Evolutionary conservation across 441 rosid genomes (phyloP), one percentile per base, ranked within the genome.

Genomic region (Populus trichocarpa): DNA sequence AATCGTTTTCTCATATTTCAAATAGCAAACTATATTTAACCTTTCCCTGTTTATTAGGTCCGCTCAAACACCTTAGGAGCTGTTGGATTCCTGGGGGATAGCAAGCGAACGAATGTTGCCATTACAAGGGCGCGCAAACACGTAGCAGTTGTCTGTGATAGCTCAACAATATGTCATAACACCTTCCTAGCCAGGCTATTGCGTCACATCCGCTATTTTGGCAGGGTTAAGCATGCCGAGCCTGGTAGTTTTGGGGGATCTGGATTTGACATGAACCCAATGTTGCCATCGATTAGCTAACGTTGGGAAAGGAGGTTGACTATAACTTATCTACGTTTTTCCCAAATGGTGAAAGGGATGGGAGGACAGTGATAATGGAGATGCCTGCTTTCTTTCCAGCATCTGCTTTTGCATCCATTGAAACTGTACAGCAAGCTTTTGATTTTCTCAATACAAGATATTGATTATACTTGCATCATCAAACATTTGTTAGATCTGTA

Each of bases 161-260:
- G 98, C 87, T 90, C 98, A 11, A 94, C 98, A 33, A 94, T 96
- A 77, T 96, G 98, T 86, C 99, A 96, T 78, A 96, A 91, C 74
- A 88, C 97, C 30, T 94, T 91, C 87, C 89, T 96, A 50, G 97
- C 99, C 2, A 89, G 98, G 81, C 92, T 96, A 11, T 72, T 92
- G 85, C 97, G 97, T 36, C 96, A 96, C 84, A 92, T 96, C 61
- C 96, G 98, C 74, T 88, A 96, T 73, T 88, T 87, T 57, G 98
- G 99, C 13, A 79, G 93, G 77, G 99, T 96, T 79, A 96, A 90
- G 88, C 95, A 96, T 80, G 92, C 95, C 0, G 97, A 91, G 63
- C 97, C 98, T 61, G 98, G 94, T 46, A 81, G 85, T 78, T 89
- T 83, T 73, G 98, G 97, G 22, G 97, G 97, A 46, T 91, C 93